Conservation (phyloP, 805 yeast species). For the Kregervanrija pseudodelftensis region DNA sequence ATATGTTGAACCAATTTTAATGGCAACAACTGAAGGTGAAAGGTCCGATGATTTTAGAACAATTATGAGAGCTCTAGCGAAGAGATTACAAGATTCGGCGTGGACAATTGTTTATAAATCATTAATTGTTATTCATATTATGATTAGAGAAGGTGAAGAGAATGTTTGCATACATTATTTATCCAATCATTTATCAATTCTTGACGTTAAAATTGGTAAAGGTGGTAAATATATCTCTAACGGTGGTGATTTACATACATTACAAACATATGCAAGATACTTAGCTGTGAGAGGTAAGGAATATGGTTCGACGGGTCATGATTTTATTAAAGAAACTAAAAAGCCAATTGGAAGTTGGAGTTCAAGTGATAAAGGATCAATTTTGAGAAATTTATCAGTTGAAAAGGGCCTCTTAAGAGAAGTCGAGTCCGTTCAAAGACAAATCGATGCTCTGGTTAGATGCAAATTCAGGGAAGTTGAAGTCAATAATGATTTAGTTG, state of each 20-base stretch:
- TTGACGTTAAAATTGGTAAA: constrained; percentile 36
- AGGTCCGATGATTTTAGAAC: constrained; percentile 49
- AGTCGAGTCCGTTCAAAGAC: constrained; percentile 77
- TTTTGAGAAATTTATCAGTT: constrained; percentile 57
- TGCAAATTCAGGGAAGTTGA: constrained; percentile 76
- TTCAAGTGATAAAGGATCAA: constrained; percentile 43
- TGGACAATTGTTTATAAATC: constrained; percentile 92
- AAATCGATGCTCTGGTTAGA: constrained; percentile 65
- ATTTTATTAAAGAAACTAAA: constrained; percentile 68
- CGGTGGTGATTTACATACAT: constrained; percentile 45
- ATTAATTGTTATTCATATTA: constrained; percentile 75
- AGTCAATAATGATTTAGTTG: constrained; percentile 72
- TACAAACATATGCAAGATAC: constrained; percentile 67
- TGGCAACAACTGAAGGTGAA: constrained; percentile 52
- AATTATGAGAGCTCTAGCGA: constrained; percentile 57
- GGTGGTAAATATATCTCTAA: constrained; percentile 25
- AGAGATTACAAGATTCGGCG: constrained; percentile 66
- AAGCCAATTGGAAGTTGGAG: constrained; percentile 23
- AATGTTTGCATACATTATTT: constrained; percentile 68
- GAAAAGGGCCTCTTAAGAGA: constrained; percentile 80
- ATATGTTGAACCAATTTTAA: constrained; percentile 86
- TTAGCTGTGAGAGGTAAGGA: constrained; percentile 62
- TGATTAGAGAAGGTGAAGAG: constrained; percentile 87
- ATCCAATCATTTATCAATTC: constrained; percentile 50
- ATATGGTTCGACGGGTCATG: constrained; percentile 55